phyloP scores from a whole-genome alignment of 495 filamentous ascomycete species.

The Xylaria flabelliformis region DNA sequence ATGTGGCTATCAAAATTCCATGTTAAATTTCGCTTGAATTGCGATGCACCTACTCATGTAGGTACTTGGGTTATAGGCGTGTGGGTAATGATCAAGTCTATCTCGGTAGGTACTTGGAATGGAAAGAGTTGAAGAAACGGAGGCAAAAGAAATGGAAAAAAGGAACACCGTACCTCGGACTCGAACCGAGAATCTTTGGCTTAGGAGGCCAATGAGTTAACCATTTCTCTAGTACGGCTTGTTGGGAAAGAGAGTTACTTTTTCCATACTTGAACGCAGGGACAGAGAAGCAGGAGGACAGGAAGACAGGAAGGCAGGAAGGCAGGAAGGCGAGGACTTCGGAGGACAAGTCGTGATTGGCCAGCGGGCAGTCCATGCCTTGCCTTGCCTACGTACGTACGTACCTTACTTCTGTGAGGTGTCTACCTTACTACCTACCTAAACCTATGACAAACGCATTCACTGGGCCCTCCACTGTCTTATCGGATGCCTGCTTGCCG shows the following conservation, averaged over 20 bases:
- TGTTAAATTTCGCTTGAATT: background rate
- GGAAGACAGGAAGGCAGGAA: background rate
- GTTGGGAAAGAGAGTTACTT: background rate
- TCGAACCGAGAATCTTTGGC: slow-evolving; percentile 33
- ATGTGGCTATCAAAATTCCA: no score
- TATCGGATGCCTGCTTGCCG: background rate
- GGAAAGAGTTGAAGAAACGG: background rate
- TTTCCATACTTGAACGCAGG: background rate
- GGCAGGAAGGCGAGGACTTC: background rate
- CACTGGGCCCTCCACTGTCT: background rate
- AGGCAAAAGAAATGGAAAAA: background rate
- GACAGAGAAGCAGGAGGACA: background rate
- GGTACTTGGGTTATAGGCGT: no score
- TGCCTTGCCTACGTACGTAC: background rate
- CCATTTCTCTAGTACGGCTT: slow-evolving; percentile 33
- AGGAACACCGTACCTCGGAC: slow-evolving; percentile 25
- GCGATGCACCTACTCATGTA: background rate
- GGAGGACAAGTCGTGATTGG: background rate
- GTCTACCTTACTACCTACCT: no score
- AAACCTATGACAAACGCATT: background rate
- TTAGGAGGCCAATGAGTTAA: slow-evolving; percentile 32
- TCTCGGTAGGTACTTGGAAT: no score
- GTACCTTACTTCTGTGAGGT: background rate
- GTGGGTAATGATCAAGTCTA: no score
- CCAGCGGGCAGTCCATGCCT: background rate